Evolutionary conservation across 1,284 basidiomycete genomes (phyloP).

Genomic region (Rhodotorula sp.): DNA sequence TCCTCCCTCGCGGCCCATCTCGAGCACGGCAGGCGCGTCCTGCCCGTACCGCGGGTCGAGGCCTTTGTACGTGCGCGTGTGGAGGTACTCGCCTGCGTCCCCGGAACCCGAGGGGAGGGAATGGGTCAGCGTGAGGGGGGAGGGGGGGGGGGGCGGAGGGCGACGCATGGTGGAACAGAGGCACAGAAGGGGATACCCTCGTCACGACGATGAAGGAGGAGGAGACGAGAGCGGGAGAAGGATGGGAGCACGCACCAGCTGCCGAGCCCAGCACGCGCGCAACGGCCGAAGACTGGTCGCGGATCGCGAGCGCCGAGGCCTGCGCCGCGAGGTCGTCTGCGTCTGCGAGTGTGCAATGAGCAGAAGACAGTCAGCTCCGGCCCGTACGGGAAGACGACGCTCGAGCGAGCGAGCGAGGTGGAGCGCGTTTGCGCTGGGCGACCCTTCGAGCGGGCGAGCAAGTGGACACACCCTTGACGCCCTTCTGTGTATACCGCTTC

Average conservation of each 20-base stretch:
- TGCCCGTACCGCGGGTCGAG: slow-evolving; percentile 77
- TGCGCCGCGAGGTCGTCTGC: slow-evolving; percentile 35
- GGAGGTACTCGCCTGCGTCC: slow-evolving; percentile 47
- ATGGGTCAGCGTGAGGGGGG: too few species aligned
- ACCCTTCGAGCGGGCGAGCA: neutral
- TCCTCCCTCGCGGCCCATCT: slow-evolving; percentile 74
- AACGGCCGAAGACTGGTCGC: slow-evolving; percentile 34
- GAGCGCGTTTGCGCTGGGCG: neutral
- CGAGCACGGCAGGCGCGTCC: slow-evolving; percentile 76
- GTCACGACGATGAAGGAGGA: too few species aligned
- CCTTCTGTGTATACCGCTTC: slow-evolving; percentile 61
- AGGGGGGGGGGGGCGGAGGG: too few species aligned
- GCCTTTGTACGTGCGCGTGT: slow-evolving; percentile 74
- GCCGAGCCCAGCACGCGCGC: slow-evolving; percentile 50
- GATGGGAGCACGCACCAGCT: too few species aligned
- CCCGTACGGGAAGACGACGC: too few species aligned
- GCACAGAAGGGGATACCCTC: too few species aligned
- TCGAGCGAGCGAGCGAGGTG: neutral
- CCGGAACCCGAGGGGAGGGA: too few species aligned
- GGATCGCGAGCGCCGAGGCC: slow-evolving; percentile 37
- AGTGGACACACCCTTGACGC: slow-evolving; percentile 41
- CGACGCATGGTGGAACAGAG: too few species aligned
- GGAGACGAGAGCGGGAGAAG: too few species aligned
- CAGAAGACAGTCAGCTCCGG: too few species aligned
- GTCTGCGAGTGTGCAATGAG: slow-evolving; percentile 18